Evolutionary conservation across 2,329 filamentous ascomycete species (phyloP).

Genomic region (Coccinonectria pachysandricola): DNA sequence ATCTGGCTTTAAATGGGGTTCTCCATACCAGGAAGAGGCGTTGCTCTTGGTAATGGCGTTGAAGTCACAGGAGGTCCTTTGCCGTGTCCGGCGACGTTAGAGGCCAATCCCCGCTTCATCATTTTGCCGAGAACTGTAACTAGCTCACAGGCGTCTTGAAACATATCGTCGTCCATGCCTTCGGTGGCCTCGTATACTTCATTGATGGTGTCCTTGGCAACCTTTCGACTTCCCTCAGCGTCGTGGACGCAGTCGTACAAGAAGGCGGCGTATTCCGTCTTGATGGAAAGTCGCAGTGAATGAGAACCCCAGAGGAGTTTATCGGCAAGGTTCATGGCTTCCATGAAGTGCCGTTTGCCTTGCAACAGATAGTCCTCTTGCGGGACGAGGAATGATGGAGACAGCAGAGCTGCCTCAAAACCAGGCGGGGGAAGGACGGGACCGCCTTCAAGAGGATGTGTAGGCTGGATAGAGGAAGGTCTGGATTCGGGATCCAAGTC

Average conservation of each 20-base stretch:
- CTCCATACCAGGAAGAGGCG: conserved; percentile 30
- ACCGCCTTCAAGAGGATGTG: conserved; percentile 44
- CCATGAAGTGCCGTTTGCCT: conserved; percentile 71
- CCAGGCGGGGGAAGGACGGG: conserved; percentile 48
- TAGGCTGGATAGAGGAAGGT: conserved; percentile 36
- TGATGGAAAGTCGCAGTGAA: conserved; percentile 78
- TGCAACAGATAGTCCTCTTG: conserved; percentile 70
- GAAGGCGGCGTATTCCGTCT: conserved; percentile 87
- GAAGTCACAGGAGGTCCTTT: conserved; percentile 20
- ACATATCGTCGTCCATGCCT: conserved; percentile 92
- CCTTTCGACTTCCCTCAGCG: conserved; percentile 58
- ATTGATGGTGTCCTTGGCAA: conserved; percentile 75
- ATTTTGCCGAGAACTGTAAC: conserved; percentile 80
- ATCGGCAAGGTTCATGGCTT: conserved; percentile 66
- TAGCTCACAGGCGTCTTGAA: conserved; percentile 79
- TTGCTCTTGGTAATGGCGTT: conserved; percentile 8
- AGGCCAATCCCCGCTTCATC: conserved; percentile 62
- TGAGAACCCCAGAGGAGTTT: conserved; percentile 75
- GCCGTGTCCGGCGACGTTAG: conserved; percentile 23
- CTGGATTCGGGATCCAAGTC: conserved; percentile 31
- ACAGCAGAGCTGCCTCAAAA: conserved; percentile 34
- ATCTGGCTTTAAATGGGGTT: conserved; percentile 34
- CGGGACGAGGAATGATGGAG: conserved; percentile 69
- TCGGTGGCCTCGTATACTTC: conserved; percentile 88
- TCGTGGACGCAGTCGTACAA: conserved; percentile 89